phyloP scores from a whole-genome alignment of 148 eudicot genomes.

The Spergularia marina region DNA sequence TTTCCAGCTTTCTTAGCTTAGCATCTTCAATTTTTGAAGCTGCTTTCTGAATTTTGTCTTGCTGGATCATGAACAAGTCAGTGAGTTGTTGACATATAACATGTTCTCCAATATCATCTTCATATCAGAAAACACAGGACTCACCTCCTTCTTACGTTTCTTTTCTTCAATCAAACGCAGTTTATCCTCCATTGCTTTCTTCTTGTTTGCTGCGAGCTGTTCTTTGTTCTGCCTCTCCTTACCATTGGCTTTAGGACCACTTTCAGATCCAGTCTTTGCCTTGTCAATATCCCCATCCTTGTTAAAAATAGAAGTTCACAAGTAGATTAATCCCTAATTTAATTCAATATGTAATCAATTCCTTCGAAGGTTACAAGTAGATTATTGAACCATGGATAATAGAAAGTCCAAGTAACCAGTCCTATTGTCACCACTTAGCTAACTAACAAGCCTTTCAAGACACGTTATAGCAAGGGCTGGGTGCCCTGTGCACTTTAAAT shows the following conservation, averaged over 20 bases:
- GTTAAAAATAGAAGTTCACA: neutral
- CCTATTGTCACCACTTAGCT: no score
- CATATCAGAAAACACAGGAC: conserved; percentile 22
- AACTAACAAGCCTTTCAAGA: neutral
- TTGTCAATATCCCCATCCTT: conserved; percentile 39
- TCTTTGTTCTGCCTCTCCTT: conserved; percentile 34
- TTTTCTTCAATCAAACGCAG: conserved; percentile 55
- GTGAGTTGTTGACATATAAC: conserved; percentile 10
- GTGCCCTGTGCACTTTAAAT: neutral
- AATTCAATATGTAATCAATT: neutral
- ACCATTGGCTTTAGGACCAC: conserved; percentile 26
- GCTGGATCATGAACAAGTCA: conserved; percentile 36
- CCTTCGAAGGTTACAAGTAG: neutral
- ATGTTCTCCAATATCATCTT: conserved; percentile 8
- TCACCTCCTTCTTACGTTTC: conserved; percentile 62
- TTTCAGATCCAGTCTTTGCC: conserved; percentile 29
- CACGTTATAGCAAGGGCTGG: neutral
- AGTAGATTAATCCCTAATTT: no score
- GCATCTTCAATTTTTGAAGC: conserved; percentile 80
- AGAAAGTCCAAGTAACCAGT: neutral
- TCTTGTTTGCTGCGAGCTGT: conserved; percentile 34
- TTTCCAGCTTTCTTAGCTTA: conserved; percentile 52
- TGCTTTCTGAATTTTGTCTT: conserved; percentile 65
- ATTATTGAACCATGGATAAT: neutral
- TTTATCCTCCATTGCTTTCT: conserved; percentile 55